Conservation (phyloP, 257 asterid genomes). For the Solanum pennellii region DNA sequence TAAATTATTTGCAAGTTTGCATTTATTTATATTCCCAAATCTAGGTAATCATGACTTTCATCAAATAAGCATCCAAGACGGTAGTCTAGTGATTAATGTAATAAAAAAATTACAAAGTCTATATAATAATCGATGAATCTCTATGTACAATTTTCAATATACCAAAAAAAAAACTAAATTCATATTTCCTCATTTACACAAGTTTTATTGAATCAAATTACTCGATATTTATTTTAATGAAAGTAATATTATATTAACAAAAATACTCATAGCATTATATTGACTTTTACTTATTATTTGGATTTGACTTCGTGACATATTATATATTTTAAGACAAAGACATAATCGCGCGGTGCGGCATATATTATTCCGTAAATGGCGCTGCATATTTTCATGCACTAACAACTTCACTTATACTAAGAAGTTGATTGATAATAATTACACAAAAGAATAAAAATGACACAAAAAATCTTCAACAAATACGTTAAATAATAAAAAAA, state of each 20-base stretch:
- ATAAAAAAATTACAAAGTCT: not conserved
- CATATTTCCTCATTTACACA: too few relatives aligned
- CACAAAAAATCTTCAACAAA: not conserved
- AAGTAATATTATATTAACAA: not conserved
- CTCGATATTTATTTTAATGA: not conserved
- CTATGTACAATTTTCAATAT: not conserved
- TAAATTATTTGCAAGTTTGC: too few relatives aligned
- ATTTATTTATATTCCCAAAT: too few relatives aligned
- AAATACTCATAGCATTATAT: not conserved
- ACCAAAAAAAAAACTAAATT: not conserved
- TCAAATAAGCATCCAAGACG: not conserved
- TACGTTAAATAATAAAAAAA: not conserved
- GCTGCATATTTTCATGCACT: not conserved
- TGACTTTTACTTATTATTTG: not conserved
- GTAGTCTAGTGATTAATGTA: not conserved
- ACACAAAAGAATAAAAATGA: not conserved
- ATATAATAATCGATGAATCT: not conserved
- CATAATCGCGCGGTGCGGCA: not conserved
- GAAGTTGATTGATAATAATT: too few relatives aligned
- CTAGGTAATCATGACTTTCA: not conserved
- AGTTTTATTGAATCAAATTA: not conserved
- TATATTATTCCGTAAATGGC: slow-evolving; percentile 5
- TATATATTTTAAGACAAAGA: not conserved
- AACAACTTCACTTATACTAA: not conserved
- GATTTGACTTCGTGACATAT: not conserved